Evolutionary conservation across 352 stramenopile genomes (phyloP), one percentile per base, ranked within the genome.

Genomic region (Phytophthora sp.): DNA sequence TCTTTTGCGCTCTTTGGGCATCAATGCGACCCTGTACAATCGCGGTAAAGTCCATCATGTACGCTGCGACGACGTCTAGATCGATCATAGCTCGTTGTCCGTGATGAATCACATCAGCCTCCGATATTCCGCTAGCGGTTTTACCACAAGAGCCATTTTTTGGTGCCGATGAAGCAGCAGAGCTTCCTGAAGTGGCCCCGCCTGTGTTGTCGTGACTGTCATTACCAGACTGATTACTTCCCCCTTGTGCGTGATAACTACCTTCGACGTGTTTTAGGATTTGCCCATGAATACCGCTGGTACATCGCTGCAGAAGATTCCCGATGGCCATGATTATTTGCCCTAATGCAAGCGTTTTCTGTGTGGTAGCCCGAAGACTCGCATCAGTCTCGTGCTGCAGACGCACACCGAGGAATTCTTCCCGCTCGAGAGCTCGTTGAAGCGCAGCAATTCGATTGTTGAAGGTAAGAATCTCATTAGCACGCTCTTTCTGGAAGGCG

Each of bases 21-120:
- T 95, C 87, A 23, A 92, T 74, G 7, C 87, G 73, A 1, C 76
- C 73, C 26, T 94, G 84, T 2, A 93, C 83, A 39, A 94, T 94
- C 2, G 79, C 82, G 0, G 82, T 91, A 52, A 98, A 98, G 68
- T 98, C 94, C 20, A 86, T 78, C 87, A 98, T 97, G 67, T 98
- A 98, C 10, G 90, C 85, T 1, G 88, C 92, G 20, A 98, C 94
- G 11, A 98, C 88, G 44, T 98, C 93, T 9, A 98, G 76, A 48
- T 97, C 84, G 6, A 82, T 68, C 69, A 96, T 90, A 37, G 94
- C 87, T n/a, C 91, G 87, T 30, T 87, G 71, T 7, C 89, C 89
- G 38, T 97, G 89, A 42, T 91, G 79, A 34, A 96, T 80, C 17
- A 98, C 79, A 24, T 97, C 89, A 1, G 77, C 68, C 20, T 97